Percentiles rank a stretch among this genome's conserved stretches.
These are phyloP conservation scores for Blastomyces gilchristii DNA, from an alignment of 2,329 filamentous ascomycete species.

Conservation along the genomic window DNA sequence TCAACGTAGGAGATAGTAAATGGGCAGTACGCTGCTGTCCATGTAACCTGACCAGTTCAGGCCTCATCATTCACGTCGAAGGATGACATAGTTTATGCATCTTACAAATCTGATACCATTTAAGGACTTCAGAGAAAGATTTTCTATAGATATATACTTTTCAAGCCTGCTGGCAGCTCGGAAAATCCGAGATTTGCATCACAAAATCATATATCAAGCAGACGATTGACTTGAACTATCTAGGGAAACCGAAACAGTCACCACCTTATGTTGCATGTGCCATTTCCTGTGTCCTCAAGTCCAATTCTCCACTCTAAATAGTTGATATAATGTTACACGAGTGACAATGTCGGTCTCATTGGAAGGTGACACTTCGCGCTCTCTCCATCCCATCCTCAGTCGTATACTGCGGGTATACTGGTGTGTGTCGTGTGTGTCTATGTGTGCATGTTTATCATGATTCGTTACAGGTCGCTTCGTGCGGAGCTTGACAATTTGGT, in stretches of 20 bases:
- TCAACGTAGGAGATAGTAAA: not conserved
- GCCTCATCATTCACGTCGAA: not conserved
- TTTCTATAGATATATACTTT: not conserved
- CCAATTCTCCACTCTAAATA: not conserved
- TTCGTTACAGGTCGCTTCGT: not conserved
- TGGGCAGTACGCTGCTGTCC: no score
- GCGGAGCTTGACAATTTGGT: not conserved
- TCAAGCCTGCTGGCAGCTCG: not conserved
- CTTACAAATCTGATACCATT: no score
- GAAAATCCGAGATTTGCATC: not conserved
- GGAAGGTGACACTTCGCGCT: not conserved
- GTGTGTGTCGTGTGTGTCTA: not conserved
- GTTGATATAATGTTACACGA: not conserved
- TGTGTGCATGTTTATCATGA: not conserved
- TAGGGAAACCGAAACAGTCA: not conserved
- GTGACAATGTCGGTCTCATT: not conserved
- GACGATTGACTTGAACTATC: not conserved
- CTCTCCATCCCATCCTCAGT: not conserved
- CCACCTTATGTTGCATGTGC: not conserved
- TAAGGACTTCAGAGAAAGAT: not conserved
- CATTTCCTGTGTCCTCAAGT: not conserved
- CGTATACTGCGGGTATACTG: not conserved
- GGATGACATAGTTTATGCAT: no score
- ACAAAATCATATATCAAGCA: not conserved
- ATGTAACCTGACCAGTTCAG: not conserved